Conservation (phyloP, 768 basidiomycete species). For the Calocybe cyanea region DNA sequence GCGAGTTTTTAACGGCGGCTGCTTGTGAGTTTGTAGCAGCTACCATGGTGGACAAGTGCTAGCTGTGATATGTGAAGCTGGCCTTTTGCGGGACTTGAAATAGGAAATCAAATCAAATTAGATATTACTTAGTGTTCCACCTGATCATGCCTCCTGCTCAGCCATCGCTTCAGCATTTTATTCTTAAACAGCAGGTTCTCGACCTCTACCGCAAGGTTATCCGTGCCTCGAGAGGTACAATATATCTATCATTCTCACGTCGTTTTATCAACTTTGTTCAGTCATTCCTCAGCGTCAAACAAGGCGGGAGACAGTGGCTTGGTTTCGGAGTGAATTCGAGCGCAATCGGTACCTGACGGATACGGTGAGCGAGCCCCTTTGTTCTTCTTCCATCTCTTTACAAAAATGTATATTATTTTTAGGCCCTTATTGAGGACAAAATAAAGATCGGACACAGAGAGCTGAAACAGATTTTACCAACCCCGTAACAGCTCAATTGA, state of each 20-base stretch:
- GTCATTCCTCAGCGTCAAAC: constrained; percentile 60
- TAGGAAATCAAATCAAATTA: constrained; percentile 14
- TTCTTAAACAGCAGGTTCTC: constrained; percentile 60
- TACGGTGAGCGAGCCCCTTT: constrained; percentile 36
- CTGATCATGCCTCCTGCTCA: constrained; percentile 13
- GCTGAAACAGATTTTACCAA: constrained; percentile 49
- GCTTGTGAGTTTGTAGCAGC: constrained; percentile 5
- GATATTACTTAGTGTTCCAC: constrained; percentile 16
- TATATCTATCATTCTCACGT: constrained; percentile 3
- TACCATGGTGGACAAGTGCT: constrained; percentile 14
- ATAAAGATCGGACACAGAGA: constrained; percentile 56
- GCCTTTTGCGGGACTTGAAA: constrained; percentile 35
- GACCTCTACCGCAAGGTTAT: constrained; percentile 64
- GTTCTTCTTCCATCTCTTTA: background rate
- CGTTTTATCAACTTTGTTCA: constrained; percentile 22
- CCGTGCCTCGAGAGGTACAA: constrained; percentile 60
- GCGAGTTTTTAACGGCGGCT: constrained; percentile 5
- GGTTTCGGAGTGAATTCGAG: constrained; percentile 75
- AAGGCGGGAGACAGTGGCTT: constrained; percentile 62
- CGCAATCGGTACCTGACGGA: constrained; percentile 55
- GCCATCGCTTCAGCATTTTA: constrained; percentile 69
- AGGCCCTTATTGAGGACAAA: constrained; percentile 62
- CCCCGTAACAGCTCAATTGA: background rate
- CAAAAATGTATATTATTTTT: constrained; percentile 6
- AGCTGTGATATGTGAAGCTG: constrained; percentile 2